Base-by-base conservation (phyloP, 306 rosid species). In the Inga oerstediana region DNA sequence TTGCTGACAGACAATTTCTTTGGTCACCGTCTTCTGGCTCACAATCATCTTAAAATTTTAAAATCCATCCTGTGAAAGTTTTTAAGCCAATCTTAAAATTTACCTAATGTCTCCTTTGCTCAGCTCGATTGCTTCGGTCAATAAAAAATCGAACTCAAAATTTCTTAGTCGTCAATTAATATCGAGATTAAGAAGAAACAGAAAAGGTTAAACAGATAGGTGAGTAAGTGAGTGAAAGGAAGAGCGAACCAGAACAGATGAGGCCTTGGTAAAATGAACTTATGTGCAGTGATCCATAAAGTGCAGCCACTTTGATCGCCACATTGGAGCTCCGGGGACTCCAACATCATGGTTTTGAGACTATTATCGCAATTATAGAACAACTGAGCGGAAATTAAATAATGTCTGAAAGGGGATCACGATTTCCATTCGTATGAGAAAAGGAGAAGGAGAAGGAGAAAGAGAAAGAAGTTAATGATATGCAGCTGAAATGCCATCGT, bases 1-100 rank as follows among this genome's bases (percentile, higher is more conserved):
- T 85, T 85, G 86, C 82, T 89, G 87, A 83, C 93, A 86, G 8
- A 88, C 87, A 65, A 92, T 87, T 75, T 95, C 94, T 64, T 93
- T 96, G 7, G 95, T 79, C 12, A 89, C 89, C 90, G 91, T 83
- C 19, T 89, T 83, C 80, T 81, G 92, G 79, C 86, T 82, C 56
- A 82, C 88, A 64, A 94, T 85, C 79, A 94, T 85, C 75, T 77
- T 81, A 34, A 39, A 39, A 39, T 39, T 39, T 39, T 8, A 75
- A 83, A 67, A 59, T 70, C 61, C 77, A 82, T 78, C 10, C n/a
- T 7, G 10, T 46, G 4, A 75, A 24, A 48, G 65, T 71, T 77
- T 30, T 44, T 5, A 14, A 39, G 39, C 84, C 49, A 64, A 44
- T 54, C 30, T 54, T 39, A 39, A 39, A 39, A 39, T 39, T 39